Evolutionary conservation across 371 early-diverging fungal species (phyloP).

Genomic region (Batkoa obscura): DNA sequence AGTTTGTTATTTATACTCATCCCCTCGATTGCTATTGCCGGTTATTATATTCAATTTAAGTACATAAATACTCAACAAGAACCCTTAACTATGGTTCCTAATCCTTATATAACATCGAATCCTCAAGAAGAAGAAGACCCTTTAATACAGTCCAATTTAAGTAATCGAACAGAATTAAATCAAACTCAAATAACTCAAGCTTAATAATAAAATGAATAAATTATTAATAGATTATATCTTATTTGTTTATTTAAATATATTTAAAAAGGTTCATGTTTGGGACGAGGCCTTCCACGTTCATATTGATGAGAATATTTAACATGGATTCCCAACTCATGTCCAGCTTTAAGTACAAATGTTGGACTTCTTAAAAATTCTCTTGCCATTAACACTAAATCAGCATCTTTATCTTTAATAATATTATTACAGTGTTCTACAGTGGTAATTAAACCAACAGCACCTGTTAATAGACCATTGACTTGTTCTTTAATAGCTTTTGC

Average conservation of each 20-base stretch:
- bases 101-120: no score
- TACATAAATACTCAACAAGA: no score
- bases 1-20: no score
- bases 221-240: no score
- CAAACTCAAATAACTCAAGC: no score
- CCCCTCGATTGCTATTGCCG: no score
- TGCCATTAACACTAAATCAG: conserved; percentile 56
- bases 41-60: no score
- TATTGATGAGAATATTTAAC: conserved; percentile 47
- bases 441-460: conserved; percentile 57
- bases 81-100: no score
- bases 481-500: conserved; percentile 32
- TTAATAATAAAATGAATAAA: no score
- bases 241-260: neutral
- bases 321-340: conserved; percentile 34
- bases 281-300: conserved; percentile 13
- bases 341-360: conserved; percentile 25
- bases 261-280: conserved; percentile 4
- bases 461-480: conserved; percentile 29
- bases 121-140: no score
- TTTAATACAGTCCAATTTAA: no score
- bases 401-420: conserved; percentile 35
- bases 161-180: no score
- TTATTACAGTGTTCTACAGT: conserved; percentile 40
- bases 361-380: conserved; percentile 57